Evolutionary conservation across 164 flowering plant genomes (phyloP).

Genomic region (Chimonanthus praecox): DNA sequence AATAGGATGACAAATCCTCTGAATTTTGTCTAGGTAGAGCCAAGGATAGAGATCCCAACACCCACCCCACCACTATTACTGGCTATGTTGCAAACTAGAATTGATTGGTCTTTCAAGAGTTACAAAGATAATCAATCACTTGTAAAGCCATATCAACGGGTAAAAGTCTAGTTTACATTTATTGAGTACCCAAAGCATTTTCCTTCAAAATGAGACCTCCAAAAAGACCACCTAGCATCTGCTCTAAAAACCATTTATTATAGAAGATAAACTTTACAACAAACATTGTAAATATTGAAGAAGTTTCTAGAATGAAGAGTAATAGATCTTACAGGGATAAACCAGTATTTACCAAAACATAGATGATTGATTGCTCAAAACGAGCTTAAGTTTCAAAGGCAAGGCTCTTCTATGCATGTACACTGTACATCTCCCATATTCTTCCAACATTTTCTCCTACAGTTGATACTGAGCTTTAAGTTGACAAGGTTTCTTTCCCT

Average conservation of each 20-base stretch:
- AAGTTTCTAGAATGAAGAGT: not conserved
- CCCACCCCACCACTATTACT: too few species aligned
- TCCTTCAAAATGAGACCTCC: not conserved
- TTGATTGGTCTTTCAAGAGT: too few species aligned
- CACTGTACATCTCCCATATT: constrained; percentile 5
- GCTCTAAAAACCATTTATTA: not conserved
- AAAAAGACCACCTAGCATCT: not conserved
- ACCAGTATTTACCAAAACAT: not conserved
- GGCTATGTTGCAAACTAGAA: too few species aligned
- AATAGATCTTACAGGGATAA: not conserved
- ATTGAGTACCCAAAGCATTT: too few species aligned
- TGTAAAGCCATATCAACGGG: too few species aligned
- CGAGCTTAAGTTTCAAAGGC: not conserved
- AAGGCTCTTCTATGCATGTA: not conserved
- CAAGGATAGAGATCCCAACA: too few species aligned
- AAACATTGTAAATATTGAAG: not conserved
- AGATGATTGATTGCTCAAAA: not conserved
- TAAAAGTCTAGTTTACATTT: too few species aligned
- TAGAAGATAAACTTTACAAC: not conserved
- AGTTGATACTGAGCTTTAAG: not conserved
- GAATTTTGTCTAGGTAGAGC: too few species aligned
- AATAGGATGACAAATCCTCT: too few species aligned
- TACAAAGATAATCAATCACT: too few species aligned
- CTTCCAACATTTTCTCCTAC: not conserved
- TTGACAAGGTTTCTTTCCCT: not conserved